phyloP scores from a whole-genome alignment of 2,329 filamentous ascomycete genomes.

The Botrytis fragariae region DNA sequence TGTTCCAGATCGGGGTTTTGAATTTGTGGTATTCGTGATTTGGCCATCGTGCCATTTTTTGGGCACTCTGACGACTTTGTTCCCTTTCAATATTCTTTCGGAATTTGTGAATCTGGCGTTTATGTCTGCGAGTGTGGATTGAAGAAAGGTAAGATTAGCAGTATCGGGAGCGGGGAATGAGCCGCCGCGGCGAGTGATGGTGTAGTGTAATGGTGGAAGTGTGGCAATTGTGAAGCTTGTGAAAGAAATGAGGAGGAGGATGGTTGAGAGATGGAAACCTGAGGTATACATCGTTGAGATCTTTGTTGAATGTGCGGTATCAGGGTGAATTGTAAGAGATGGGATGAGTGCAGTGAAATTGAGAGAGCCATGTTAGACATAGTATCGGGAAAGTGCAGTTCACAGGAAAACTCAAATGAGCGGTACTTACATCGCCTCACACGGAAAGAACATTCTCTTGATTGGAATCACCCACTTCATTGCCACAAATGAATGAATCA shows the following conservation, averaged over 20 bases:
- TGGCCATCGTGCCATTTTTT: conserved; percentile 2
- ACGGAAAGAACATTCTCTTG: background rate
- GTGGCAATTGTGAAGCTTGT: background rate
- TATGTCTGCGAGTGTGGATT: background rate
- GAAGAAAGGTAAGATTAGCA: conserved; percentile 5
- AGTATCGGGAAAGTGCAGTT: background rate
- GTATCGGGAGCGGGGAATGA: conserved; percentile 11
- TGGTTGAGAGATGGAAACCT: background rate
- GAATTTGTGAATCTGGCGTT: conserved; percentile 2
- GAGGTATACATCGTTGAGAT: background rate
- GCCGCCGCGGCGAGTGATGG: background rate
- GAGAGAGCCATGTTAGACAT: background rate
- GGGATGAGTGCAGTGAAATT: background rate
- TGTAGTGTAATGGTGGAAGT: conserved; percentile 13
- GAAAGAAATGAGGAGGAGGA: background rate
- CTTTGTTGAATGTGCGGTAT: accelerated
- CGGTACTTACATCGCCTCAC: no score
- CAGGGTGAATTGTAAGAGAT: background rate
- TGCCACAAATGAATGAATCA: background rate
- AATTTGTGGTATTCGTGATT: background rate
- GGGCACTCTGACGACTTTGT: background rate
- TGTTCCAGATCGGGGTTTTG: background rate
- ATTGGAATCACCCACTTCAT: background rate
- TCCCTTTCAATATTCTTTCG: background rate
- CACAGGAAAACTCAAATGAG: no score